Evolutionary conservation across 495 filamentous ascomycete species (phyloP).

Genomic region (Xylona heveae): DNA sequence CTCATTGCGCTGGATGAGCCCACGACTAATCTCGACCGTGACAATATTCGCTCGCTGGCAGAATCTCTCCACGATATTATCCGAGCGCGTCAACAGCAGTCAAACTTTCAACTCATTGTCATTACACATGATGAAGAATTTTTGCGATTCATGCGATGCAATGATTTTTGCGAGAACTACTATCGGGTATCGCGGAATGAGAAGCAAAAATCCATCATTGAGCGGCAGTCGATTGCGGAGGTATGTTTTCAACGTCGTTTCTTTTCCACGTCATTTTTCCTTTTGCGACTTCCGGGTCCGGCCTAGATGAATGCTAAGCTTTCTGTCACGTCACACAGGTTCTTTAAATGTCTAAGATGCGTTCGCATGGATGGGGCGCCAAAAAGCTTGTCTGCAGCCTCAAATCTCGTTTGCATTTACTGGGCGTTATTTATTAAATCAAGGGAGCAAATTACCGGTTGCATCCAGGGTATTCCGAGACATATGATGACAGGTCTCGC

Average conservation of each 20-base stretch:
- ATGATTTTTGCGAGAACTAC: slow-evolving; percentile 86
- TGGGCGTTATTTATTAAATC: too few relatives aligned
- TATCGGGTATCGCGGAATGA: slow-evolving; percentile 68
- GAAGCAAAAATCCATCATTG: slow-evolving; percentile 71
- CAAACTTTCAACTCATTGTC: slow-evolving; percentile 93
- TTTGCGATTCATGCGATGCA: slow-evolving; percentile 73
- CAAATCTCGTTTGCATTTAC: too few relatives aligned
- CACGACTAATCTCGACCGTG: slow-evolving; percentile 87
- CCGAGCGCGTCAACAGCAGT: slow-evolving; percentile 55
- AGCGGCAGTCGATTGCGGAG: slow-evolving; percentile 31
- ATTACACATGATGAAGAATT: slow-evolving; percentile 99
- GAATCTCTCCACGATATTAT: slow-evolving; percentile 76
- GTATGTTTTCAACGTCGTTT: slow-evolving; percentile 11
- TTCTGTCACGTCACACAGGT: too few relatives aligned
- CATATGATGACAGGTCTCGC: too few relatives aligned
- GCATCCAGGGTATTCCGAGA: too few relatives aligned
- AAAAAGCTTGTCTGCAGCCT: too few relatives aligned
- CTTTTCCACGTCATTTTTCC: too few relatives aligned
- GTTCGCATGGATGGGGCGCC: too few relatives aligned
- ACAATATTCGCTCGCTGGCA: slow-evolving; percentile 82
- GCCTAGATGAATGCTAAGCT: too few relatives aligned
- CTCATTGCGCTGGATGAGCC: slow-evolving; percentile 95
- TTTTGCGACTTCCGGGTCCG: too few relatives aligned
- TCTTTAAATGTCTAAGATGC: too few relatives aligned
- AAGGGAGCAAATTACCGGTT: too few relatives aligned